Evolutionary conservation across 1,139 yeast species (phyloP).

Genomic region (Blastobotrys malaysiensis): DNA sequence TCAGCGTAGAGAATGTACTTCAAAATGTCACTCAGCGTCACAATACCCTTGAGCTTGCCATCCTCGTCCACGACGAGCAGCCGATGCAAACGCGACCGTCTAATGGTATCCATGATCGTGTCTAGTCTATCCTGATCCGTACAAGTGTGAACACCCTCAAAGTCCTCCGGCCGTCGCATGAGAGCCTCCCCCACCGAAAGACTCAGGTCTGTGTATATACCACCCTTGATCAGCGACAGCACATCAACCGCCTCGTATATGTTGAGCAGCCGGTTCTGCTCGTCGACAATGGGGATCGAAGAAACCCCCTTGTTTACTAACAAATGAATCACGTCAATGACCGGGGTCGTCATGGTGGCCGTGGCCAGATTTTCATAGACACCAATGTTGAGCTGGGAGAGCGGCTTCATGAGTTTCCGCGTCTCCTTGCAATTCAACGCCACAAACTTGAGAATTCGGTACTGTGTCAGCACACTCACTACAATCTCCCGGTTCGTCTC

Average conservation of each 20-base stretch:
- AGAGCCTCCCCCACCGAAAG: conserved; percentile 95
- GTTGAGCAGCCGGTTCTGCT: conserved; percentile 64
- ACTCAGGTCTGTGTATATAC: conserved; percentile 85
- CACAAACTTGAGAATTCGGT: conserved; percentile 90
- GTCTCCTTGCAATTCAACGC: conserved; percentile 96
- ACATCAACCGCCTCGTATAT: conserved; percentile 97
- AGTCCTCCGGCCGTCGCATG: conserved; percentile 90
- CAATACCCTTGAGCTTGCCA: conserved; percentile 73
- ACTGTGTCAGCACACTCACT: conserved; percentile 91
- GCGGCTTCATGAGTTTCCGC: conserved; percentile 71
- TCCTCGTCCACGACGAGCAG: conserved; percentile 84
- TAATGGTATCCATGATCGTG: conserved; percentile 88
- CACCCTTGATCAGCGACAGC: conserved; percentile 87
- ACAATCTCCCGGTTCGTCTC: conserved; percentile 91
- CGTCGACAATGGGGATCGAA: conserved; percentile 90
- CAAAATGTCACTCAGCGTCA: conserved; percentile 87
- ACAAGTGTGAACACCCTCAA: conserved; percentile 97
- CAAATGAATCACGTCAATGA: conserved; percentile 84
- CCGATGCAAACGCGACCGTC: conserved; percentile 87
- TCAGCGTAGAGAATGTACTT: conserved; percentile 71
- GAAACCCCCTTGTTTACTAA: conserved; percentile 76
- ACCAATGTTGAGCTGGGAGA: conserved; percentile 64
- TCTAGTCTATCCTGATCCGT: conserved; percentile 82
- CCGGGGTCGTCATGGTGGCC: conserved; percentile 89
- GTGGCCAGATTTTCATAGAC: conserved; percentile 58